Percentiles rank a stretch among this genome's conserved stretches.
Evolutionary conservation across 306 rosid species (phyloP).

Genomic region (Benincasa hispida): DNA sequence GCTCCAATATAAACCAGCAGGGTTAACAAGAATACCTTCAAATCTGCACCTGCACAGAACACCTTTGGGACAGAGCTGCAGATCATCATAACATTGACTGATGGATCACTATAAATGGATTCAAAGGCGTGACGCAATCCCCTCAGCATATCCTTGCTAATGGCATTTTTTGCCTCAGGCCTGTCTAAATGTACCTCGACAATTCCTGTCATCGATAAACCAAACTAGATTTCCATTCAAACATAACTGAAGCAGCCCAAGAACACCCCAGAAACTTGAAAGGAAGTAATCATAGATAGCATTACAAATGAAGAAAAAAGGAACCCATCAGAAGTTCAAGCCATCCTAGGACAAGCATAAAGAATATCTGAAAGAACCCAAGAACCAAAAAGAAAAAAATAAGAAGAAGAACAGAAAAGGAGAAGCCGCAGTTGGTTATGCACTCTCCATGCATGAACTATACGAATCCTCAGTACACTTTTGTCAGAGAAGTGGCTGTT

Average conservation of each 20-base stretch:
- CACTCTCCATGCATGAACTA: not conserved
- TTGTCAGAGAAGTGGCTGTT: not conserved
- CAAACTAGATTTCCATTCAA: not conserved
- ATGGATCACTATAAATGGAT: conserved; percentile 32
- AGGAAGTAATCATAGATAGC: not conserved
- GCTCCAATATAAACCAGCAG: not conserved
- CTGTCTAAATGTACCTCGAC: conserved; percentile 56
- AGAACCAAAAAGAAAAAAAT: not conserved
- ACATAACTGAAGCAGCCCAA: conserved; percentile 1
- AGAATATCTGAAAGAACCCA: not conserved
- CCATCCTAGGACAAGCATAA: not conserved
- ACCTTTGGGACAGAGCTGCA: conserved; percentile 62
- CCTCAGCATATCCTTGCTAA: conserved; percentile 60
- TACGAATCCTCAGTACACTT: not conserved
- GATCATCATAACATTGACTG: conserved; percentile 53
- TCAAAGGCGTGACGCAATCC: conserved; percentile 44
- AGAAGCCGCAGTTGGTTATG: not conserved
- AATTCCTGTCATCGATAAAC: conserved; percentile 37
- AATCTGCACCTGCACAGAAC: conserved; percentile 66
- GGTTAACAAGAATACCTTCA: conserved; percentile 21
- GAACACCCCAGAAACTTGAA: not conserved
- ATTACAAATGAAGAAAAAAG: not conserved
- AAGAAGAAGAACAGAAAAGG: not conserved
- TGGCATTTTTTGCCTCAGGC: conserved; percentile 65
- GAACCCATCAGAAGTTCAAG: not conserved